Percentiles rank a stretch among this genome's conserved stretches.
Evolutionary conservation across 495 filamentous ascomycete species (phyloP).

Genomic region (Haplographium delicatum): DNA sequence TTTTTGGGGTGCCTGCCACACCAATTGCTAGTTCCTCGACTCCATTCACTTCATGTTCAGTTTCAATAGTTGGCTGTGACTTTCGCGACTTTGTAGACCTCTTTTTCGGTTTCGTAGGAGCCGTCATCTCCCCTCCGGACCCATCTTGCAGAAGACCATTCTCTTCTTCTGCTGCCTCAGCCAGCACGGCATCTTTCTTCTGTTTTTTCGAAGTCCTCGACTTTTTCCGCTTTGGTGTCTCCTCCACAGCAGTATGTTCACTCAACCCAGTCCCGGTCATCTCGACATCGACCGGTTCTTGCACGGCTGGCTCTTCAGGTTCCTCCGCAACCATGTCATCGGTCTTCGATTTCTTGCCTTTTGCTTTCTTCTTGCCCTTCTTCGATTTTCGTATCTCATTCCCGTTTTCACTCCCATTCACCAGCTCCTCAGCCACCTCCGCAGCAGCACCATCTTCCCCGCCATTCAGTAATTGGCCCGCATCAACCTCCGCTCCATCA

Average conservation of each 20-base stretch:
- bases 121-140: neutral
- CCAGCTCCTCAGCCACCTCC: neutral
- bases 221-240: neutral
- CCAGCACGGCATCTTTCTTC: neutral
- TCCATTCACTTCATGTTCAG: neutral
- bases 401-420: neutral
- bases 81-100: neutral
- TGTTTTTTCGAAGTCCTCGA: neutral
- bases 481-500: neutral
- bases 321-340: neutral
- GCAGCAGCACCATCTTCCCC: neutral
- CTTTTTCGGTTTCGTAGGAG: neutral
- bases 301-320: neutral
- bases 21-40: neutral
- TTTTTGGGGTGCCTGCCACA: neutral
- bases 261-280: neutral
- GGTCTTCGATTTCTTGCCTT: neutral
- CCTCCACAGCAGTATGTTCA: neutral
- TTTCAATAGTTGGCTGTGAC: neutral
- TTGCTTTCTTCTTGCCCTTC: neutral
- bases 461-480: neutral
- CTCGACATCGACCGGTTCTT: neutral
- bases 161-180: neutral
- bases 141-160: neutral
- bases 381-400: neutral